Evolutionary conservation across 495 filamentous ascomycete genomes (phyloP).

Genomic region (Neurospora discreta): DNA sequence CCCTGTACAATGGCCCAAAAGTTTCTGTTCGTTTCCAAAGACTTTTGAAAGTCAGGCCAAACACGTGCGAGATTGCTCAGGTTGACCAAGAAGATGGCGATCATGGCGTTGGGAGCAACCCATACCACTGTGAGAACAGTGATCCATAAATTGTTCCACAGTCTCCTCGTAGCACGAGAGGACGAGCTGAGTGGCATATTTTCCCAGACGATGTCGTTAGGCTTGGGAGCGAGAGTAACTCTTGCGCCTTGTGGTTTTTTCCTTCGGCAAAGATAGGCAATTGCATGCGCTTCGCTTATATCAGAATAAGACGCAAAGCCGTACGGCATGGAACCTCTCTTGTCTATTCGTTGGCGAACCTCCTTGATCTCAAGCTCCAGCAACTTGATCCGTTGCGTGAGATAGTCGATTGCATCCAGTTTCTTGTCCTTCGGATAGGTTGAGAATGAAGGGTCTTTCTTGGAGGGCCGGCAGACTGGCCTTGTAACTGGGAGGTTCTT

Average conservation of each 20-base stretch:
- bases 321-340: constrained; percentile 75
- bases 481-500: constrained; percentile 67
- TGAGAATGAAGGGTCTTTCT: constrained; percentile 49
- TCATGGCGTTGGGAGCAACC: constrained; percentile 90
- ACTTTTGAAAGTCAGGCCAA: constrained; percentile 63
- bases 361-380: constrained; percentile 79
- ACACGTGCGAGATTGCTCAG: constrained; percentile 66
- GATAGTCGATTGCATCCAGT: constrained; percentile 89
- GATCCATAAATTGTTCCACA: constrained; percentile 79
- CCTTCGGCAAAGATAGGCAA: constrained; percentile 68
- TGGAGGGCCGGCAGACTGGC: constrained; percentile 67
- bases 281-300: constrained; percentile 77
- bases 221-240: constrained; percentile 68
- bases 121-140: constrained; percentile 71
- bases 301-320: constrained; percentile 89
- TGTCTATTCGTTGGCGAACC: constrained; percentile 69
- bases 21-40: constrained; percentile 46
- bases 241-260: constrained; percentile 75
- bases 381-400: constrained; percentile 71
- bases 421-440: constrained; percentile 54
- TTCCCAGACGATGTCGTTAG: constrained; percentile 93
- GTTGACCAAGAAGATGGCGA: constrained; percentile 86
- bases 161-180: constrained; percentile 55
- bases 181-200: constrained; percentile 64
- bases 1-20: constrained; percentile 87